Conservation (phyloP, 2,329 filamentous ascomycete species). For the Monosporascus sp. region DNA sequence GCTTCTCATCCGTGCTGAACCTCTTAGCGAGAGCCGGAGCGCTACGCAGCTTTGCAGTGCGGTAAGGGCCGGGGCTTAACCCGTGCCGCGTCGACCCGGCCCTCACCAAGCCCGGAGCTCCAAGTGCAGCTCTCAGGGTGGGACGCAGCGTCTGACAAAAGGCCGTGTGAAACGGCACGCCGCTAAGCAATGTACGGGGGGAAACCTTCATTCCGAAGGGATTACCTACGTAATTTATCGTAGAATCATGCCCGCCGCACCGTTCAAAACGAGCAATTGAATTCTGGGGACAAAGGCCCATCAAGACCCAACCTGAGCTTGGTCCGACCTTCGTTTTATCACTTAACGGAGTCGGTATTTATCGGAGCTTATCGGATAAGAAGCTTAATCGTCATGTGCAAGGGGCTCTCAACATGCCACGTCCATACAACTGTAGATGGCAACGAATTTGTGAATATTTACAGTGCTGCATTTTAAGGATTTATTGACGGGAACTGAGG, state of each 20-base stretch:
- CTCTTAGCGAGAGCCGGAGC: neutral
- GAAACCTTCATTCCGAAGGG: neutral
- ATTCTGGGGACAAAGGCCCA: too few relatives aligned
- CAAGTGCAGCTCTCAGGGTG: neutral
- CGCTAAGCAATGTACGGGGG: neutral
- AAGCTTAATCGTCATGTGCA: neutral
- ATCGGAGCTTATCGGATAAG: neutral
- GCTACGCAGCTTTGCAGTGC: neutral
- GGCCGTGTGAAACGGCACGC: neutral
- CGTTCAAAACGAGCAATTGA: too few relatives aligned
- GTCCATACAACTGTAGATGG: neutral
- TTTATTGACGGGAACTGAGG: too few relatives aligned
- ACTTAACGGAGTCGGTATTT: neutral
- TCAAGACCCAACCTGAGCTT: neutral
- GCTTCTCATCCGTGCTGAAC: constrained; percentile 4
- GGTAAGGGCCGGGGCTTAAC: neutral
- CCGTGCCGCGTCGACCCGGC: neutral
- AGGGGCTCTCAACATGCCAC: neutral
- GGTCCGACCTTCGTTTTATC: neutral
- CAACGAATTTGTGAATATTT: neutral
- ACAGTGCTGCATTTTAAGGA: too few relatives aligned
- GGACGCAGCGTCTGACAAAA: neutral
- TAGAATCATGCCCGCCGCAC: neutral
- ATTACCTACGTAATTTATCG: neutral
- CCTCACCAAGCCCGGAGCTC: neutral